phyloP scores from a whole-genome alignment of 2,329 filamentous ascomycete species.

The Coleophoma cylindrospora region DNA sequence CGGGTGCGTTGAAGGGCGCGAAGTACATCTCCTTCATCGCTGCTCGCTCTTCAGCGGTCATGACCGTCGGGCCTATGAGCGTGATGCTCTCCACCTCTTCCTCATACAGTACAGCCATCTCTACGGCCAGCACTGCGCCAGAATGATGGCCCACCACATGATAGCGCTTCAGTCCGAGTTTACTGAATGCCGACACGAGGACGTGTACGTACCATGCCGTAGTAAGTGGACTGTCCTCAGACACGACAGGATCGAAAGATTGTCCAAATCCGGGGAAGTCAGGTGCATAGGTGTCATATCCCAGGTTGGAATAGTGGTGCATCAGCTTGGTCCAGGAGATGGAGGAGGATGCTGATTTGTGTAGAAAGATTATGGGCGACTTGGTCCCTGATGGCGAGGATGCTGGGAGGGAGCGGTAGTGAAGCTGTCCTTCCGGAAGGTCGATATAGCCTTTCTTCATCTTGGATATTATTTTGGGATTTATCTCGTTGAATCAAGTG shows the following conservation, averaged over 20 bases:
- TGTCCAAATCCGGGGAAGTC: constrained; percentile 2
- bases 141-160: constrained; percentile 3
- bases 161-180: background rate
- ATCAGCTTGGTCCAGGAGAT: background rate
- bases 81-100: background rate
- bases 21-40: too few species aligned
- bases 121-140: background rate
- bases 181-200: background rate
- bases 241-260: background rate
- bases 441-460: constrained; percentile 1
- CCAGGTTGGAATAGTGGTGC: background rate
- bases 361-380: background rate
- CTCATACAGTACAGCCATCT: background rate
- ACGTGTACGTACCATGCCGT: background rate
- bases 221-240: background rate
- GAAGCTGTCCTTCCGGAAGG: background rate
- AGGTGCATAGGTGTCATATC: background rate
- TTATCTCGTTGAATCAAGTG: too few species aligned
- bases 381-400: background rate
- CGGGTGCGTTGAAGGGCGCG: too few species aligned
- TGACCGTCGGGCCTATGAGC: background rate
- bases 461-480: background rate
- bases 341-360: constrained; percentile 1
- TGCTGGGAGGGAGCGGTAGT: background rate
- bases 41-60: too few species aligned